Percentiles rank a stretch among this genome's conserved stretches.
Evolutionary conservation across 306 rosid species (phyloP).

Genomic region (Myrica gale): DNA sequence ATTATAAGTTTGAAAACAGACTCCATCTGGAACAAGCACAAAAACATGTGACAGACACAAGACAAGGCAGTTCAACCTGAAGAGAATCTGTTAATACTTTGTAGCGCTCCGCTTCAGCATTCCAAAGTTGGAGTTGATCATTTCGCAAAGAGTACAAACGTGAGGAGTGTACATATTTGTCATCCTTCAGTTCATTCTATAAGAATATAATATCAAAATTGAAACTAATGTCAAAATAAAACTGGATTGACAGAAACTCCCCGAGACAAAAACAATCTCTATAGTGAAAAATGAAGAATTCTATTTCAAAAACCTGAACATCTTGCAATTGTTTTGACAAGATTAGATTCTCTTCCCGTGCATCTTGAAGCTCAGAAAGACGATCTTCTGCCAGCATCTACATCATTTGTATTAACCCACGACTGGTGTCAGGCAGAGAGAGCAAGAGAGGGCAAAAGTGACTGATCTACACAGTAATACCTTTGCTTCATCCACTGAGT

Average conservation of each 20-base stretch:
- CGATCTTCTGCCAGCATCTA: constrained; percentile 78
- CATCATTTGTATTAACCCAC: constrained; percentile 26
- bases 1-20: constrained; percentile 22
- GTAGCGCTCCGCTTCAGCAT: constrained; percentile 62
- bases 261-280: constrained; percentile 25
- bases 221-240: constrained; percentile 19
- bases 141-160: constrained; percentile 63
- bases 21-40: constrained; percentile 9
- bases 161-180: constrained; percentile 68
- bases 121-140: constrained; percentile 96
- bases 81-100: constrained; percentile 63
- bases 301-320: constrained; percentile 63
- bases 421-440: constrained; percentile 19
- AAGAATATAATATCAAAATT: constrained; percentile 19
- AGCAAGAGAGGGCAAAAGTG: constrained; percentile 16
- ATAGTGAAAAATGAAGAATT: constrained; percentile 12
- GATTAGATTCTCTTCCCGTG: constrained; percentile 56
- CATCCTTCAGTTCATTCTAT: constrained; percentile 82
- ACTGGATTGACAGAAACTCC: constrained; percentile 5
- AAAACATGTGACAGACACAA: constrained; percentile 25
- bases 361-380: constrained; percentile 77
- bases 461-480: constrained; percentile 32
- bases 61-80: constrained; percentile 58
- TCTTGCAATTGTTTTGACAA: constrained; percentile 76
- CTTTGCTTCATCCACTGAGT: constrained; percentile 89